Conservation (phyloP, 257 asterid genomes). For the Thymus mandschuricus region DNA sequence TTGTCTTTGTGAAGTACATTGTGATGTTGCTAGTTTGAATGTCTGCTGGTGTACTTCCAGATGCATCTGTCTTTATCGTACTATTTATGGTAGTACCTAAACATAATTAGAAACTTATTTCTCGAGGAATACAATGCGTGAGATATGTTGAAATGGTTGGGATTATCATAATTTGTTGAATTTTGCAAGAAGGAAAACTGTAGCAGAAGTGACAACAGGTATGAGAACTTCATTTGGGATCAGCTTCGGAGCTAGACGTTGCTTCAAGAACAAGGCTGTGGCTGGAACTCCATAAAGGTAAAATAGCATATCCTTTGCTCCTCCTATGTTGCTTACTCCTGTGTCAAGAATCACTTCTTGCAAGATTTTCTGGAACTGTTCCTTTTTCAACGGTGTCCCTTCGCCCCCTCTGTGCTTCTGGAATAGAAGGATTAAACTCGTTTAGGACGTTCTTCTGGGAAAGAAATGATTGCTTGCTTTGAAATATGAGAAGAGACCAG, state of each 20-base stretch:
- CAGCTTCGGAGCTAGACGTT: conserved; percentile 32
- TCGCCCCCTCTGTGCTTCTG: conserved; percentile 61
- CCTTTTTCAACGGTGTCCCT: conserved; percentile 50
- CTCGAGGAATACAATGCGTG: not conserved
- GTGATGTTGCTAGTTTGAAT: conserved; percentile 20
- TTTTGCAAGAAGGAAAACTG: conserved; percentile 43
- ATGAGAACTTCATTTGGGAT: conserved; percentile 42
- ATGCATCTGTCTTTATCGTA: not conserved
- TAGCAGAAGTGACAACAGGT: conserved; percentile 39
- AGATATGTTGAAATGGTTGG: not conserved
- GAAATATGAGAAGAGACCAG: not conserved
- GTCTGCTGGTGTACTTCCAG: not conserved
- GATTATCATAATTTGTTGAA: conserved; percentile 32
- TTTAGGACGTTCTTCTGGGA: not conserved
- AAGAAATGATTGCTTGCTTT: not conserved
- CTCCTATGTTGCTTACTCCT: conserved; percentile 70
- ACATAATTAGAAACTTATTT: not conserved
- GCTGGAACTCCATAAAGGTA: conserved; percentile 73
- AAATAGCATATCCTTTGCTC: conserved; percentile 65
- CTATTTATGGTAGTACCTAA: not conserved
- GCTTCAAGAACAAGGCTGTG: conserved; percentile 46
- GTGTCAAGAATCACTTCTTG: conserved; percentile 54
- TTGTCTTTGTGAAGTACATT: not conserved
- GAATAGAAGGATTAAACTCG: not conserved
- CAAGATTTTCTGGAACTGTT: conserved; percentile 62